These are phyloP conservation scores for Cruciata laevipes DNA, from an alignment of 257 asterid genomes.

Conservation along the genomic window DNA sequence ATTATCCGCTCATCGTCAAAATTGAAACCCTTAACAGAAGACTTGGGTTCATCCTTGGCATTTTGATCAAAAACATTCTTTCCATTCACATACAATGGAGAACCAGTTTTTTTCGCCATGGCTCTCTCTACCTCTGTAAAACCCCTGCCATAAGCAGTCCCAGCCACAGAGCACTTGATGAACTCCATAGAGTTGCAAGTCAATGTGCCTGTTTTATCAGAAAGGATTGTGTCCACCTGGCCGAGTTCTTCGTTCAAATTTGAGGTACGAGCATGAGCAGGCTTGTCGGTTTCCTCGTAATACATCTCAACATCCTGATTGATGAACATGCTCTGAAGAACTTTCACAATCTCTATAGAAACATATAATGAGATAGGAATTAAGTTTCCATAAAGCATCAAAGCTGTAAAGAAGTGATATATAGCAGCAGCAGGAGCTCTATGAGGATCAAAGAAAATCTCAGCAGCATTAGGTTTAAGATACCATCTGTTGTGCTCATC, in stretches of 20 bases:
- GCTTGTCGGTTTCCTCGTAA: constrained; percentile 79
- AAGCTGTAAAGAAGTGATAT: constrained; percentile 66
- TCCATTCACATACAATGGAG: constrained; percentile 45
- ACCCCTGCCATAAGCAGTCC: constrained; percentile 75
- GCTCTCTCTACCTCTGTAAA: constrained; percentile 82
- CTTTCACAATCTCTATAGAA: constrained; percentile 81
- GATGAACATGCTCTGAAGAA: constrained; percentile 81
- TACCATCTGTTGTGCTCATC: constrained; percentile 72
- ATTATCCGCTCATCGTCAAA: constrained; percentile 67
- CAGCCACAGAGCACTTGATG: constrained; percentile 84
- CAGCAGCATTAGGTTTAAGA: constrained; percentile 41
- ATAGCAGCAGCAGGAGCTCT: constrained; percentile 66
- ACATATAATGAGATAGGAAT: constrained; percentile 87
- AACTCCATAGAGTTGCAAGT: constrained; percentile 96
- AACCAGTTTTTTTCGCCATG: constrained; percentile 70
- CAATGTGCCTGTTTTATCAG: constrained; percentile 90
- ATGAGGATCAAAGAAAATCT: constrained; percentile 60
- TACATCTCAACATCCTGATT: constrained; percentile 75
- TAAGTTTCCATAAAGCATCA: constrained; percentile 67
- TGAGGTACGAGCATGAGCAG: constrained; percentile 88
- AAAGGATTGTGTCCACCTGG: constrained; percentile 81
- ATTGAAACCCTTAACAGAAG: constrained; percentile 69
- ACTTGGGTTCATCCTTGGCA: constrained; percentile 22
- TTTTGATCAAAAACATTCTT: constrained; percentile 22
- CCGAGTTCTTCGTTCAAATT: constrained; percentile 89